Evolutionary conservation across 805 yeast species (phyloP).

Genomic region (Nakazawaea anatomiae): DNA sequence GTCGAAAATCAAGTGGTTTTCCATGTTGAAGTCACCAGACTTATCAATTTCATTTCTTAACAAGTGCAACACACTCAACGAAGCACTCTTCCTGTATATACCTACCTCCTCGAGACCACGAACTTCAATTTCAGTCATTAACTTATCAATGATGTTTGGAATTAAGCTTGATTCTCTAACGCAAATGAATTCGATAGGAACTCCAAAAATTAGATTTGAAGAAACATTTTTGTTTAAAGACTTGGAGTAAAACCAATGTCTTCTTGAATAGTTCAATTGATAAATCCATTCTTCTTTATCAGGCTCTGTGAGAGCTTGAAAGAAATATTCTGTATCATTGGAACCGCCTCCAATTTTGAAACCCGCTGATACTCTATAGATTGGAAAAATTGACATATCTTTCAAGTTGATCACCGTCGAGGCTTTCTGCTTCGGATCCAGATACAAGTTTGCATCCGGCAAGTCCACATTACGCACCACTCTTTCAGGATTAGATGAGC

Average conservation of each 20-base stretch:
- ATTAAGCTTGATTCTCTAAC: conserved; percentile 55
- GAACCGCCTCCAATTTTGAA: conserved; percentile 36
- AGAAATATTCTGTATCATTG: conserved; percentile 36
- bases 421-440: conserved; percentile 48
- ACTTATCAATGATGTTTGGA: conserved; percentile 61
- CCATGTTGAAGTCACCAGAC: conserved; percentile 40
- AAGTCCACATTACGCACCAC: conserved; percentile 47
- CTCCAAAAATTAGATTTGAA: conserved; percentile 63
- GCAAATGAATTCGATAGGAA: conserved; percentile 75
- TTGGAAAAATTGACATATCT: conserved; percentile 42
- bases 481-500: conserved; percentile 34
- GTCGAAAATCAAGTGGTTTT: conserved; percentile 45
- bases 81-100: conserved; percentile 66
- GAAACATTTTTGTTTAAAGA: conserved; percentile 17
- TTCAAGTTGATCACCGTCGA: conserved; percentile 38
- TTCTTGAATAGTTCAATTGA: conserved; percentile 38
- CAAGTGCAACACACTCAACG: conserved; percentile 38
- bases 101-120: conserved; percentile 91
- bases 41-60: conserved; percentile 40
- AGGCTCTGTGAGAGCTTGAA: conserved; percentile 58
- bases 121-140: conserved; percentile 74
- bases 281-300: conserved; percentile 76
- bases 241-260: conserved; percentile 52
- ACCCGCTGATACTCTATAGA: conserved; percentile 40
- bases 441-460: conserved; percentile 42